Evolutionary conservation across 2,329 filamentous ascomycete species (phyloP).

Genomic region (Westerdykella sp.): DNA sequence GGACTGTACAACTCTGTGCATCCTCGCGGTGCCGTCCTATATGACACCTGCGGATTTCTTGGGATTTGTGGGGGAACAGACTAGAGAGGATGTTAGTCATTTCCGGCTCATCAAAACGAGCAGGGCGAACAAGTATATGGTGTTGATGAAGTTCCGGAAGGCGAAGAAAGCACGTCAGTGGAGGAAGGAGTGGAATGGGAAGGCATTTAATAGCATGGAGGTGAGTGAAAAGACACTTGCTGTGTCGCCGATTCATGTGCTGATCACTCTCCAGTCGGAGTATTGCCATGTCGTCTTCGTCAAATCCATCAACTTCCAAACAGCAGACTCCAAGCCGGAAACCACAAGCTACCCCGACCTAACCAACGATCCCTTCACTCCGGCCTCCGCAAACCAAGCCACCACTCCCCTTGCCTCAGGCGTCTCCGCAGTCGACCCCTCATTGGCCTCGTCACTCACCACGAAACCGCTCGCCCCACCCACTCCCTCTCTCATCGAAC

Average conservation of each 20-base stretch:
- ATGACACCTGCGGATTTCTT: conserved; percentile 86
- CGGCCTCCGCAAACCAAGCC: conserved; percentile 41
- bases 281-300: conserved; percentile 94
- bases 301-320: conserved; percentile 81
- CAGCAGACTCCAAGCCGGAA: conserved; percentile 44
- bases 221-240: conserved; percentile 42
- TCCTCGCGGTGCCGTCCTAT: conserved; percentile 90
- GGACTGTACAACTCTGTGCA: conserved; percentile 81
- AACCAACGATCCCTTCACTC: conserved; percentile 59
- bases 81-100: conserved; percentile 80
- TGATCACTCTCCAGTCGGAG: conserved; percentile 57
- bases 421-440: conserved; percentile 30
- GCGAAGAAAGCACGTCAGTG: conserved; percentile 68
- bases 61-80: conserved; percentile 84
- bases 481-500: conserved; percentile 78
- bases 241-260: conserved; percentile 1
- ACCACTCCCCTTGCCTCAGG: conserved; percentile 31
- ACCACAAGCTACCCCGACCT: conserved; percentile 54
- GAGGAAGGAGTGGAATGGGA: conserved; percentile 84
- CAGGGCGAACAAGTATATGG: conserved; percentile 85
- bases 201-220: conserved; percentile 86
- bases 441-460: conserved; percentile 44
- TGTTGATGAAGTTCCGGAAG: conserved; percentile 86
- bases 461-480: conserved; percentile 62
- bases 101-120: conserved; percentile 91